These are phyloP conservation scores for Aureobasidium sp. DNA, from an alignment of 2,329 filamentous ascomycete species.

Conservation along the genomic window DNA sequence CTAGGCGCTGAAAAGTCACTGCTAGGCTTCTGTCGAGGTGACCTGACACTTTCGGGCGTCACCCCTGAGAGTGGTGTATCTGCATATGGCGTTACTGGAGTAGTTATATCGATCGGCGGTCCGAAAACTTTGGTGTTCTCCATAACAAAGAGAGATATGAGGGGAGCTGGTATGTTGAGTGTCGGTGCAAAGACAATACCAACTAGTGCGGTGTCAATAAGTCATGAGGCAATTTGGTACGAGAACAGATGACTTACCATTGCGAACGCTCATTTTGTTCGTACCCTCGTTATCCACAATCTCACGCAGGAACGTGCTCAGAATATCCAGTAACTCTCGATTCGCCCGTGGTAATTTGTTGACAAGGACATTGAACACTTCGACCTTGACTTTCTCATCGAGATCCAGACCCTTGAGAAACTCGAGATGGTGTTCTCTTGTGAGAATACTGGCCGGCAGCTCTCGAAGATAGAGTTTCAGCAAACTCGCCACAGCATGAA, in stretches of 20 bases:
- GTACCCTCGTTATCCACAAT: slow-evolving; percentile 83
- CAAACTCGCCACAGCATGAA: slow-evolving; percentile 89
- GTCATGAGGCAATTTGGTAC: neutral
- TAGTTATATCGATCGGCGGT: slow-evolving; percentile 51
- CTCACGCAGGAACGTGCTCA: slow-evolving; percentile 82
- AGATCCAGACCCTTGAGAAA: slow-evolving; percentile 70
- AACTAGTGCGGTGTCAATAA: slow-evolving; percentile 43
- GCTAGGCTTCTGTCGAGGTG: slow-evolving; percentile 59
- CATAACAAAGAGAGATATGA: slow-evolving; percentile 89
- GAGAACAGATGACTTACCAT: slow-evolving; percentile 41
- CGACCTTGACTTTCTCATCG: slow-evolving; percentile 68
- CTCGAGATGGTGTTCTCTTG: slow-evolving; percentile 79
- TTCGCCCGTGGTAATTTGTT: slow-evolving; percentile 75
- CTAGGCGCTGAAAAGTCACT: slow-evolving; percentile 56
- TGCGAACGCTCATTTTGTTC: slow-evolving; percentile 98
- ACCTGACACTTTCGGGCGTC: slow-evolving; percentile 53
- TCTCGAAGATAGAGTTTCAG: slow-evolving; percentile 92
- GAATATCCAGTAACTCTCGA: slow-evolving; percentile 69
- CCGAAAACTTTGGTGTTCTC: slow-evolving; percentile 85
- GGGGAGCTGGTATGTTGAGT: slow-evolving; percentile 87
- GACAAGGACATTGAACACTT: slow-evolving; percentile 68
- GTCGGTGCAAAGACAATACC: slow-evolving; percentile 98
- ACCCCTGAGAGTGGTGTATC: slow-evolving; percentile 18
- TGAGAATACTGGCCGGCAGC: slow-evolving; percentile 83
- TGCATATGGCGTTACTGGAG: slow-evolving; percentile 13